Evolutionary conservation across 148 eudicot species (phyloP).

Genomic region (Simmondsia chinensis): DNA sequence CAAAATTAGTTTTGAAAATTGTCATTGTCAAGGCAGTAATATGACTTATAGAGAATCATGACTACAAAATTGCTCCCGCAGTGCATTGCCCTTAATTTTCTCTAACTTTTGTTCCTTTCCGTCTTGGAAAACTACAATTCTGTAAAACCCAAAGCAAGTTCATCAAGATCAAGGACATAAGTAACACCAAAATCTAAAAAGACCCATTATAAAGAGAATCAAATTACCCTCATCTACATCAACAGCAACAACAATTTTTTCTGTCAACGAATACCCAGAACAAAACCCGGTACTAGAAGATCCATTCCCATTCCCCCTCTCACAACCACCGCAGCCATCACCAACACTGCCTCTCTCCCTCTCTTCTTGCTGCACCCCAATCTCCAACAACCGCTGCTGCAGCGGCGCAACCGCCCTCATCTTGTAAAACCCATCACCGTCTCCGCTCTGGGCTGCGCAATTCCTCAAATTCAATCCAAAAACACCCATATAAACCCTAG

Average conservation of each 20-base stretch:
- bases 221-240: constrained; percentile 81
- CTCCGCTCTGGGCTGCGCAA: constrained; percentile 14
- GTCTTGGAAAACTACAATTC: no score
- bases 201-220: background rate
- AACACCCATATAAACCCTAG: constrained; percentile 5
- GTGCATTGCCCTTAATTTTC: no score
- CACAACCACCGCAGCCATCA: constrained; percentile 5
- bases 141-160: no score
- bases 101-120: no score
- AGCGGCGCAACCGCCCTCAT: constrained; percentile 11
- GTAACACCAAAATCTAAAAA: background rate
- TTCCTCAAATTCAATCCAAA: constrained; percentile 18
- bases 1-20: no score
- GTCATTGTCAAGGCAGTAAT: no score
- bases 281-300: constrained; percentile 8
- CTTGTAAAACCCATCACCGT: constrained; percentile 20
- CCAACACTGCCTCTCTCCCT: constrained; percentile 7
- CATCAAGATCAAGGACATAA: no score
- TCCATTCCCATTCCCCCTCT: constrained; percentile 1
- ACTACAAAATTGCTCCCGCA: no score
- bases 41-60: no score
- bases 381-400: constrained; percentile 10
- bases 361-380: constrained; percentile 13
- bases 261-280: constrained; percentile 19
- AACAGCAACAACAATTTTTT: constrained; percentile 62